A percentile compares a stretch with the other conserved stretches of the same genome.
Evolutionary conservation across 805 yeast genomes (phyloP).

Genomic region (Zygoascus tannicola): DNA sequence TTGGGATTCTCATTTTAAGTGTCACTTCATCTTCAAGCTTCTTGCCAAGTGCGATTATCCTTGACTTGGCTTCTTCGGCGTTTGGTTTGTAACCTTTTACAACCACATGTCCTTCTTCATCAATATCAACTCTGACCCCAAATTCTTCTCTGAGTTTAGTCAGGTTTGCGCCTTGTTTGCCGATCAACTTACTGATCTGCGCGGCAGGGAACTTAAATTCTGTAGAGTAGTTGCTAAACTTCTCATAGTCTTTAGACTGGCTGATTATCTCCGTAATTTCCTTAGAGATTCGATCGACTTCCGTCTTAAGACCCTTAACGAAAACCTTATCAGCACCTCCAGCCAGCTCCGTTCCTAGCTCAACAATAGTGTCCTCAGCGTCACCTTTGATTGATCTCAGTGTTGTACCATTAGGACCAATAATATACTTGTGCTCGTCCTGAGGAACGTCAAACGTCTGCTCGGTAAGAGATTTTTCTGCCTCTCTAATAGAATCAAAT

Average conservation of each 20-base stretch:
- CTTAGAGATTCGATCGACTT: slow-evolving; percentile 45
- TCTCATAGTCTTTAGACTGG: slow-evolving; percentile 45
- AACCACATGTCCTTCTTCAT: slow-evolving; percentile 45
- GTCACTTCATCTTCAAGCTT: slow-evolving; percentile 77
- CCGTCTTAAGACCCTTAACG: slow-evolving; percentile 60
- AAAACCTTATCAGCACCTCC: slow-evolving; percentile 47
- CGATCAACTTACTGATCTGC: slow-evolving; percentile 73
- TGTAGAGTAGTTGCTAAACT: slow-evolving; percentile 37
- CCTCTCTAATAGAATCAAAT: slow-evolving; percentile 49
- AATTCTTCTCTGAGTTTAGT: slow-evolving; percentile 60
- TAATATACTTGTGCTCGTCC: slow-evolving; percentile 48
- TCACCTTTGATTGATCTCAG: slow-evolving; percentile 37
- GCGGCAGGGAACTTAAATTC: slow-evolving; percentile 53
- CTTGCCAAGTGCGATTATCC: slow-evolving; percentile 50
- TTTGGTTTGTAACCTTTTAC: slow-evolving; percentile 72
- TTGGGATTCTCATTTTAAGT: slow-evolving; percentile 58
- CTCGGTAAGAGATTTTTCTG: slow-evolving; percentile 45
- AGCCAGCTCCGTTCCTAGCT: slow-evolving; percentile 15
- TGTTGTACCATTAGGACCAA: slow-evolving; percentile 55
- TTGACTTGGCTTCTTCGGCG: slow-evolving; percentile 60
- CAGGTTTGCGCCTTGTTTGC: slow-evolving; percentile 75
- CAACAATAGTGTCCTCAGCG: slow-evolving; percentile 27
- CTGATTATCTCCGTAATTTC: slow-evolving; percentile 47
- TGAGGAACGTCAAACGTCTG: slow-evolving; percentile 43
- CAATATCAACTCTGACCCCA: slow-evolving; percentile 69